phyloP scores from a whole-genome alignment of 225 moss, liverwort and hornwort genomes.

The Lunularia cruciata region DNA sequence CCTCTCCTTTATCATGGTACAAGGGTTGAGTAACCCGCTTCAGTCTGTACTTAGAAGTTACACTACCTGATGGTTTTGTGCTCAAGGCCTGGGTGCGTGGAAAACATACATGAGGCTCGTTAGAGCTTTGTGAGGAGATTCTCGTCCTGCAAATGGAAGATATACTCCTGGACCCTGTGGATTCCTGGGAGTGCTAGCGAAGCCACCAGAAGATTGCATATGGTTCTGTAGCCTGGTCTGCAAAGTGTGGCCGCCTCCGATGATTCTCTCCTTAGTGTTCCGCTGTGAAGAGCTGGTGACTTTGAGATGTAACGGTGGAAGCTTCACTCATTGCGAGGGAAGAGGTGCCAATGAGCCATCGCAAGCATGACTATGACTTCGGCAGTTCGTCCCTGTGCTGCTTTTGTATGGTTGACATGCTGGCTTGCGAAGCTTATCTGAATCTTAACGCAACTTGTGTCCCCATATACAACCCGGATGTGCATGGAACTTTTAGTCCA shows the following conservation, averaged over 20 bases:
- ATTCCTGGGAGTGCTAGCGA: conserved; percentile 22
- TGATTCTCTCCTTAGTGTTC: conserved; percentile 20
- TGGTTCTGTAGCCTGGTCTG: conserved; percentile 11
- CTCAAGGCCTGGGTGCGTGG: conserved; percentile 16
- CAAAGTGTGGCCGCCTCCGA: conserved; percentile 20
- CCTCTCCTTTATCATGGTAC: background rate
- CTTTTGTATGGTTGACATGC: conserved; percentile 20
- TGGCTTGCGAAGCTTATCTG: conserved; percentile 14
- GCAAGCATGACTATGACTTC: conserved; percentile 25
- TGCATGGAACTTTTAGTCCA: conserved; percentile 15
- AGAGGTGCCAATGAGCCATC: conserved; percentile 21
- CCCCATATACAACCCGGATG: conserved; percentile 10
- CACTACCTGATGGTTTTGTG: conserved; percentile 13
- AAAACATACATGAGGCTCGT: conserved; percentile 15
- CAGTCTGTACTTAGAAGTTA: conserved; percentile 15
- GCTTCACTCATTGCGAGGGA: conserved; percentile 35
- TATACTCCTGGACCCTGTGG: conserved; percentile 20
- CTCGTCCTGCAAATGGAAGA: conserved; percentile 7
- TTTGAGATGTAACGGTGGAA: conserved; percentile 23
- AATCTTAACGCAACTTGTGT: conserved; percentile 12
- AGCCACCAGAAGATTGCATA: conserved; percentile 25
- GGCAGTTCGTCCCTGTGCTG: conserved; percentile 16
- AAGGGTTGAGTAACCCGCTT: conserved; percentile 24
- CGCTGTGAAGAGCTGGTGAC: conserved; percentile 22
- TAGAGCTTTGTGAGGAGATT: conserved; percentile 13